A percentile compares a stretch with the other conserved stretches of the same genome.
Evolutionary conservation across 805 yeast genomes (phyloP).

Genomic region (Candida koratica): DNA sequence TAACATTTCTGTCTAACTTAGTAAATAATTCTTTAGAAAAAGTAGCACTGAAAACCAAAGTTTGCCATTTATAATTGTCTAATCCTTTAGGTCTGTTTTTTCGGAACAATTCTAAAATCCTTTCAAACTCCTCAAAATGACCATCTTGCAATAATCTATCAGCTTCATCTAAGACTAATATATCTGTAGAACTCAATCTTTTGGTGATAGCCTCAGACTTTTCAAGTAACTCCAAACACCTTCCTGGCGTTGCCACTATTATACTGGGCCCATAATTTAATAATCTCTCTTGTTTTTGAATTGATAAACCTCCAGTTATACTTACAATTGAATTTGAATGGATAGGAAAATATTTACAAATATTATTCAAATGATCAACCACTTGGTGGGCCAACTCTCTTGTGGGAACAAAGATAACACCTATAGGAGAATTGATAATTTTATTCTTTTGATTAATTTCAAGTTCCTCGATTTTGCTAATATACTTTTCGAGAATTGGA

Average conservation of each 20-base stretch:
- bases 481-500: slow-evolving; percentile 73
- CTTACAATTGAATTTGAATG: slow-evolving; percentile 59
- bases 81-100: slow-evolving; percentile 43
- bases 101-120: slow-evolving; percentile 60
- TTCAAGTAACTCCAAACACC: slow-evolving; percentile 78
- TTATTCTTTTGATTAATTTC: slow-evolving; percentile 18
- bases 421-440: slow-evolving; percentile 50
- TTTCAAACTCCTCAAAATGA: slow-evolving; percentile 89
- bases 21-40: slow-evolving; percentile 79
- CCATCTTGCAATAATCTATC: slow-evolving; percentile 94
- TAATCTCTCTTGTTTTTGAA: slow-evolving; percentile 86
- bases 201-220: slow-evolving; percentile 46
- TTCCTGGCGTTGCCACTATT: slow-evolving; percentile 93
- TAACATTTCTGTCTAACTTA: slow-evolving; percentile 48
- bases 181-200: slow-evolving; percentile 44
- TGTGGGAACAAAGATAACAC: slow-evolving; percentile 88
- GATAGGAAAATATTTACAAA: slow-evolving; percentile 52
- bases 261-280: slow-evolving; percentile 71
- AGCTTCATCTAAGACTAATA: slow-evolving; percentile 85
- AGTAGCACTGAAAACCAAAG: slow-evolving; percentile 93
- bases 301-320: slow-evolving; percentile 91
- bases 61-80: slow-evolving; percentile 57
- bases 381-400: slow-evolving; percentile 96
- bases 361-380: slow-evolving; percentile 62
- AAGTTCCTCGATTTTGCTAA: slow-evolving; percentile 23